These are phyloP conservation scores for Boeremia lycopersici DNA, from an alignment of 2,329 filamentous ascomycete species.

Conservation along the genomic window DNA sequence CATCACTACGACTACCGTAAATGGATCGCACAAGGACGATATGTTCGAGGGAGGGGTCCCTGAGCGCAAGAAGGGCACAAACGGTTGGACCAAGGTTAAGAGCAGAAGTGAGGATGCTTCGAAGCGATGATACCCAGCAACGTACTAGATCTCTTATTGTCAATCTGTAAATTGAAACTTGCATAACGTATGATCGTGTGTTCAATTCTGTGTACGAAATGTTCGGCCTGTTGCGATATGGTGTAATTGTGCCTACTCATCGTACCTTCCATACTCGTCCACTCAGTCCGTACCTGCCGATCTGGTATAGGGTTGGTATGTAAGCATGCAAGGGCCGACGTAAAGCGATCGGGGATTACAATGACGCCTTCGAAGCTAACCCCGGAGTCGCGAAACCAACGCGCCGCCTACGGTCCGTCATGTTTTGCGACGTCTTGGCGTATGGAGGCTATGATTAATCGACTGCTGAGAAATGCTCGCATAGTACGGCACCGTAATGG, in stretches of 20 bases:
- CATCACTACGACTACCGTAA: conserved; percentile 26
- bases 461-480: conserved; percentile 34
- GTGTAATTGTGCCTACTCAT: conserved; percentile 1
- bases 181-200: not conserved
- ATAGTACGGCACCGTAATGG: conserved; percentile 4
- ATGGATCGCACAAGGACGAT: conserved; percentile 25
- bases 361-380: conserved; percentile 42
- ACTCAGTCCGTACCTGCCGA: conserved; percentile 10
- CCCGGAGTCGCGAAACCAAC: conserved; percentile 26
- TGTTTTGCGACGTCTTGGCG: conserved; percentile 13
- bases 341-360: conserved; percentile 39
- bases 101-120: conserved; percentile 39
- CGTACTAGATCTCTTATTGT: not conserved
- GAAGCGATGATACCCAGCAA: conserved; percentile 23
- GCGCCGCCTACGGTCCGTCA: conserved; percentile 17
- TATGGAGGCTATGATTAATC: conserved; percentile 24
- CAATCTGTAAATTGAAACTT: not conserved
- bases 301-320: conserved; percentile 9
- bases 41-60: conserved; percentile 24
- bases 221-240: conserved; percentile 3
- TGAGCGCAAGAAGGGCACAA: conserved; percentile 42
- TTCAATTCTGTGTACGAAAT: not conserved
- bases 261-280: conserved; percentile 11
- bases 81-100: conserved; percentile 56
- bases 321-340: conserved; percentile 36